phyloP scores from a whole-genome alignment of 176 grass and related monocot genomes.

The Tuctoria greenei region DNA sequence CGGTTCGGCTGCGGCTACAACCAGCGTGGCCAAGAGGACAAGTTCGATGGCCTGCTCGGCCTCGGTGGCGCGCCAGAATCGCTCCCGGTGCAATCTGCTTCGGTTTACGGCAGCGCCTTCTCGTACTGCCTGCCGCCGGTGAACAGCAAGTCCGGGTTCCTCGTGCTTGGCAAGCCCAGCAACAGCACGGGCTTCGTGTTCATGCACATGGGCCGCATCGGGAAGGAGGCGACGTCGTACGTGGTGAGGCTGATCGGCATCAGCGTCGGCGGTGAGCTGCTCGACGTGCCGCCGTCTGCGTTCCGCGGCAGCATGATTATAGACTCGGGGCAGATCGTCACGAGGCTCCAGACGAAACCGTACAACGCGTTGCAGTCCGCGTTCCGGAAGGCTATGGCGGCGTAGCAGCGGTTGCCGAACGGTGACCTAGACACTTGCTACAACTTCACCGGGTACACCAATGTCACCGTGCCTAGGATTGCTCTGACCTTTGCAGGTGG shows the following conservation, averaged over 20 bases:
- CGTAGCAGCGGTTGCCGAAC: conserved; percentile 18
- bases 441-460: conserved; percentile 43
- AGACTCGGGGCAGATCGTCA: conserved; percentile 64
- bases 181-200: conserved; percentile 25
- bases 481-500: conserved; percentile 37
- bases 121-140: conserved; percentile 66
- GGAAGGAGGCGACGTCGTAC: conserved; percentile 38
- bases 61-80: conserved; percentile 54
- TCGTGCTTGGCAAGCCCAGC: conserved; percentile 40
- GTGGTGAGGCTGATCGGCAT: conserved; percentile 44
- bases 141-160: conserved; percentile 45
- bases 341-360: conserved; percentile 38
- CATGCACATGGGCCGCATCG: conserved; percentile 37
- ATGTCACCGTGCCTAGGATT: conserved; percentile 46
- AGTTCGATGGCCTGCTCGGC: conserved; percentile 57
- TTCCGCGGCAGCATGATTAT: conserved; percentile 52
- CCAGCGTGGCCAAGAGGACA: conserved; percentile 45
- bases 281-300: conserved; percentile 25
- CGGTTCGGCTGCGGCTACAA: conserved; percentile 54
- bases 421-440: conserved; percentile 46
- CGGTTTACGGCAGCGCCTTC: conserved; percentile 15
- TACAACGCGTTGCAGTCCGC: conserved; percentile 47
- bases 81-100: conserved; percentile 37
- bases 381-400: conserved; percentile 44
- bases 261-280: conserved; percentile 44